phyloP scores from a whole-genome alignment of 306 rosid species.

The Potentilla sterilis region DNA sequence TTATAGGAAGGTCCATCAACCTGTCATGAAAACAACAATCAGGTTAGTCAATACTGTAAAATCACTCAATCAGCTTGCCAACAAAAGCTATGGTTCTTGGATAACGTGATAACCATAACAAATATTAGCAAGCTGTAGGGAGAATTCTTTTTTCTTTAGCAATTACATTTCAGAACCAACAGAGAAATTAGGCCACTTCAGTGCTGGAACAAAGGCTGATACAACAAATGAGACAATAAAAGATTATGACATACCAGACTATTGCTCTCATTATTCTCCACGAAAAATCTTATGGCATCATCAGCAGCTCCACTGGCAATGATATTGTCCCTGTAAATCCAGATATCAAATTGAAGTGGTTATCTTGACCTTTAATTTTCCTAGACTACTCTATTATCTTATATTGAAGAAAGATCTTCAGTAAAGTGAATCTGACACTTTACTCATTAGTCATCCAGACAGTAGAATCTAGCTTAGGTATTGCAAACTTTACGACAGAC shows the following conservation, averaged over 20 bases:
- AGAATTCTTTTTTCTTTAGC: not conserved
- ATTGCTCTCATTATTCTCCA: slow-evolving; percentile 55
- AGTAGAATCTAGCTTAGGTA: slow-evolving; percentile 4
- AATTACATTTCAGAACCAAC: not conserved
- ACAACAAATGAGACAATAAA: not conserved
- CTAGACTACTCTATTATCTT: not conserved
- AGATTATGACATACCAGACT: slow-evolving; percentile 45
- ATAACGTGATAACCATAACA: not conserved
- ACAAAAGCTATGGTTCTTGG: not conserved
- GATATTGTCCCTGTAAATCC: slow-evolving; percentile 68
- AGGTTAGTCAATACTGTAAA: slow-evolving; percentile 4
- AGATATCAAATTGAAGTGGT: slow-evolving; percentile 9
- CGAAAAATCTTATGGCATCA: slow-evolving; percentile 75
- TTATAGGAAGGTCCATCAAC: slow-evolving; percentile 63
- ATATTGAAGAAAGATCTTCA: not conserved
- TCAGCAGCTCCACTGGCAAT: slow-evolving; percentile 98
- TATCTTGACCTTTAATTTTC: not conserved
- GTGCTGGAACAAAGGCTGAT: not conserved
- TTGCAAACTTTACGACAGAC: slow-evolving; percentile 1
- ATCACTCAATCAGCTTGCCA: slow-evolving; percentile 3
- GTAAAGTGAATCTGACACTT: not conserved
- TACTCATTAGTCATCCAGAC: slow-evolving; percentile 3
- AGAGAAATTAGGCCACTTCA: not conserved
- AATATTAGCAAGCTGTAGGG: not conserved
- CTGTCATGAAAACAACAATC: slow-evolving; percentile 33